These are phyloP conservation scores for Amanita muscaria DNA, from an alignment of 768 basidiomycete species.

Conservation along the genomic window DNA sequence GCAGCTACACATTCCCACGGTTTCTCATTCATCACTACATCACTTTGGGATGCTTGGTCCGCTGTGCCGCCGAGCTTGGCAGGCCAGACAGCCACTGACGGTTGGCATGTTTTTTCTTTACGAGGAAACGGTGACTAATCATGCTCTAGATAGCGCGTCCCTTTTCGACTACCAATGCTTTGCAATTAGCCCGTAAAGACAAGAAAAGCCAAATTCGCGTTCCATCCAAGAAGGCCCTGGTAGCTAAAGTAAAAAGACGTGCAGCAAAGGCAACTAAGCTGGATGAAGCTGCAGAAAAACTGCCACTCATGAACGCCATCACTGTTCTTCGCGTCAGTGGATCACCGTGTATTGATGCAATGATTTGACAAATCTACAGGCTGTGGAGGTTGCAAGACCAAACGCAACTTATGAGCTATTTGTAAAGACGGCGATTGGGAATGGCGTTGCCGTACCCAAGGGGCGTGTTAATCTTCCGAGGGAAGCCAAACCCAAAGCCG, in stretches of 20 bases:
- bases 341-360: background rate
- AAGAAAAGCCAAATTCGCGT: constrained; percentile 41
- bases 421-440: constrained; percentile 70
- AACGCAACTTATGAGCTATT: constrained; percentile 72
- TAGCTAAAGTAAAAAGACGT: constrained; percentile 53
- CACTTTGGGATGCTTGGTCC: constrained; percentile 11
- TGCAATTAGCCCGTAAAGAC: constrained; percentile 38
- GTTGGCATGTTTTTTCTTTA: constrained; percentile 8
- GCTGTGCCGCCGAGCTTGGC: constrained; percentile 22
- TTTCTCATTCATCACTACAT: background rate
- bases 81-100: constrained; percentile 11
- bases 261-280: constrained; percentile 44
- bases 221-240: constrained; percentile 65
- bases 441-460: constrained; percentile 77
- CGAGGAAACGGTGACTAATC: background rate
- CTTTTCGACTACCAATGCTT: constrained; percentile 43
- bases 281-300: constrained; percentile 56
- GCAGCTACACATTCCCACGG: too few species aligned
- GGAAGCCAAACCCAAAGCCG: constrained; percentile 62
- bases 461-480: constrained; percentile 82
- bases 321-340: constrained; percentile 56
- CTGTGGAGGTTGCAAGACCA: constrained; percentile 75
- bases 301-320: constrained; percentile 59
- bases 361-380: constrained; percentile 32
- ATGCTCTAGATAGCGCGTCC: constrained; percentile 21